These are phyloP conservation scores for Lecanicillium sp. DNA, from an alignment of 2,329 filamentous ascomycete genomes.

Conservation along the genomic window DNA sequence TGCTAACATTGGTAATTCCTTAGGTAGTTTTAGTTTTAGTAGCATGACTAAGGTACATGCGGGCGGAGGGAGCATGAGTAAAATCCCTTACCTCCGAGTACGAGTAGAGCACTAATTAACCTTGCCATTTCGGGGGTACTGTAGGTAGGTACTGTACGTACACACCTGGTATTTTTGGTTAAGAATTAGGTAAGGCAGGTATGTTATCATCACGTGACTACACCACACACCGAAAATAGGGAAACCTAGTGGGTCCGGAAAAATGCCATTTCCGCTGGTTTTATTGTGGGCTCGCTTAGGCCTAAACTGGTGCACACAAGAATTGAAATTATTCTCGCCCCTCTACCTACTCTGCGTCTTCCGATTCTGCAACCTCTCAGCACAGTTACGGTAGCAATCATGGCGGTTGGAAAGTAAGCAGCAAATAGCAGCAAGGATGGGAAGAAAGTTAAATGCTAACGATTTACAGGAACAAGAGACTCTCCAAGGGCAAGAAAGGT, in stretches of 20 bases:
- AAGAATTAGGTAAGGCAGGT: too few species aligned
- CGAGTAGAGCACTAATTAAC: too few species aligned
- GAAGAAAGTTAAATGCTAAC: slow-evolving; percentile 14
- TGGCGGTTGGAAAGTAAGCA: slow-evolving; percentile 54
- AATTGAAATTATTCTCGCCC: slow-evolving; percentile 32
- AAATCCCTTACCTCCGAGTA: too few species aligned
- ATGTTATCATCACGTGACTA: too few species aligned
- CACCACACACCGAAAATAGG: too few species aligned
- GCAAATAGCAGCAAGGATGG: background rate
- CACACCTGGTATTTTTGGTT: too few species aligned
- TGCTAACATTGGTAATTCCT: too few species aligned
- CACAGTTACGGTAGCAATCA: slow-evolving; percentile 43
- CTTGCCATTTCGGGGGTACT: too few species aligned
- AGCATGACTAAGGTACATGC: too few species aligned
- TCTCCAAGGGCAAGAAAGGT: slow-evolving; percentile 99
- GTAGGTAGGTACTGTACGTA: background rate
- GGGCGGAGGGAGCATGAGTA: too few species aligned
- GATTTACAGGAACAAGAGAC: slow-evolving; percentile 85
- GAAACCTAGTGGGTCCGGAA: slow-evolving; percentile 17
- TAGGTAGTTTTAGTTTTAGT: too few species aligned
- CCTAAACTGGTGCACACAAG: slow-evolving; percentile 31
- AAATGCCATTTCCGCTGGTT: slow-evolving; percentile 18
- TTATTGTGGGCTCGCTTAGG: slow-evolving; percentile 27
- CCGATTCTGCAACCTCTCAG: slow-evolving; percentile 33
- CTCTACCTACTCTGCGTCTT: slow-evolving; percentile 33